Percentiles rank a stretch among this genome's conserved stretches.
phyloP scores from a whole-genome alignment of 2,329 filamentous ascomycete species.

The Geosmithia putterillii region DNA sequence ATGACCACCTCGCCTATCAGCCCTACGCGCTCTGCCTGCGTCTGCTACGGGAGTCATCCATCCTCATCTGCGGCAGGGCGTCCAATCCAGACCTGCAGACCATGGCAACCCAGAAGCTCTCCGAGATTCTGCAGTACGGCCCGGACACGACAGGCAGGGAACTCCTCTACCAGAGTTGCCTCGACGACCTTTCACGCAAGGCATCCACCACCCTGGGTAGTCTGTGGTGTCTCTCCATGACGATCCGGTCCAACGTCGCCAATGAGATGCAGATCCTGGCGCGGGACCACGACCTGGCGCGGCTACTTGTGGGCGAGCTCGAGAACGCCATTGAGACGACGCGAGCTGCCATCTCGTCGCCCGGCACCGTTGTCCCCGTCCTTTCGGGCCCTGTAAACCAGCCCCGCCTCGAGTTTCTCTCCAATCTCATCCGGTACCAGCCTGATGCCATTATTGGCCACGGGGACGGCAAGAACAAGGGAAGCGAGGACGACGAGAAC shows the following conservation, averaged over 20 bases:
- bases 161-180: slow-evolving; percentile 53
- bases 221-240: slow-evolving; percentile 47
- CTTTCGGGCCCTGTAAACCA: slow-evolving; percentile 34
- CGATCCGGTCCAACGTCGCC: slow-evolving; percentile 31
- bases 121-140: slow-evolving; percentile 43
- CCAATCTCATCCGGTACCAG: slow-evolving; percentile 45
- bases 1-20: slow-evolving; percentile 20
- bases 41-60: slow-evolving; percentile 59
- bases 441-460: slow-evolving; percentile 51
- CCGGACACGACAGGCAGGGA: slow-evolving; percentile 41
- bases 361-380: slow-evolving; percentile 26
- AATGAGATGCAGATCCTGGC: slow-evolving; percentile 46
- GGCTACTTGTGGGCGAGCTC: slow-evolving; percentile 52
- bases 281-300: slow-evolving; percentile 47
- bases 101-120: slow-evolving; percentile 50
- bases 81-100: slow-evolving; percentile 50
- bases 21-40: slow-evolving; percentile 47
- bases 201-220: slow-evolving; percentile 59
- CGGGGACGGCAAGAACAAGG: too few species aligned
- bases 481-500: too few species aligned
- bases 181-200: slow-evolving; percentile 53
- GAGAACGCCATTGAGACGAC: slow-evolving; percentile 34
- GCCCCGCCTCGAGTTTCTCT: slow-evolving; percentile 45
- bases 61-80: slow-evolving; percentile 38
- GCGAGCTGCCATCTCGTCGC: slow-evolving; percentile 4